Evolutionary conservation across 2,329 filamentous ascomycete species (phyloP), one percentile per base, ranked within the genome.

Genomic region (Rhynchosporium graminicola): DNA sequence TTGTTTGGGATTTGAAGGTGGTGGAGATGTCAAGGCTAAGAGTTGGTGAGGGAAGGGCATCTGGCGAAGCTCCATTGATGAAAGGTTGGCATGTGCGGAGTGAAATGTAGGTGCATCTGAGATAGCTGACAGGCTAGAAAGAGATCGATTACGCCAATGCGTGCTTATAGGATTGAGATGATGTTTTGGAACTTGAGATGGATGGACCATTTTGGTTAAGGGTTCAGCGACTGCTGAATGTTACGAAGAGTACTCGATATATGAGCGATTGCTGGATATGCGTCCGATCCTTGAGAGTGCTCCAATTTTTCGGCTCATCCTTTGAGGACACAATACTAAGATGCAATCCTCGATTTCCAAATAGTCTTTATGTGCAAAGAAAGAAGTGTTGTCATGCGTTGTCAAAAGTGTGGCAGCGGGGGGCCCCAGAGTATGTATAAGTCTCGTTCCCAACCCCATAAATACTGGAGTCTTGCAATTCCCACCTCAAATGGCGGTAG

Each of bases 21-120:
- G 56, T 4, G 31, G 59, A 38, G 33, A 45, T 29, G 57, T 54
- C 31, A 54, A 54, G 43, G 38, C 38, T 45, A 46, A 55, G 42
- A 58, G 48, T 50, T 40, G 40, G 59, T 36, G 51, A 28, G 45
- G 29, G 48, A 36, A 43, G 12, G 61, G 50, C 31, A 68, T 60
- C 36, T 63, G 61, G 42, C 59, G 62, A 33, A 67, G 59, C 58
- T 69, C 65, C 63, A 65, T 69, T 55, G 63, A 64, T 29, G 59
- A 54, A 40, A 52, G 60, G 54, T 62, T 63, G 20, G 63, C 70
- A 47, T 65, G 65, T 20, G 72, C 70, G 4, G 72, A 71, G 60
- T 74, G 68, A 59, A 73, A 74, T 38, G 71, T 71, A 10, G 63
- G 65, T 28, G 71, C 61, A 33, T 72, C 69, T 40, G 72, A 72